phyloP scores from a whole-genome alignment of 108 stramenopile species.

The Discostella stelligeroides region DNA sequence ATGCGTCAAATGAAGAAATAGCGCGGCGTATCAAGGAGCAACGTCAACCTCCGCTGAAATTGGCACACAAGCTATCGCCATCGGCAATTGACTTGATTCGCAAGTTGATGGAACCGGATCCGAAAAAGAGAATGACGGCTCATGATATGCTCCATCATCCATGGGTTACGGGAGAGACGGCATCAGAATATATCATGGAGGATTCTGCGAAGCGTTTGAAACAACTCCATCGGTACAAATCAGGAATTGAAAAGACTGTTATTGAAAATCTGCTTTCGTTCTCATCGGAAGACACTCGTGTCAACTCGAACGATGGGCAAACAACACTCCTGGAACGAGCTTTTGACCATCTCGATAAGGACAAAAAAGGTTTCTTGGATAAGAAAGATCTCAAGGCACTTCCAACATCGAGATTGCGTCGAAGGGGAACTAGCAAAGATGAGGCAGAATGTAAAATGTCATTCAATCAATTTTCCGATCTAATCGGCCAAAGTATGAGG shows the following conservation, averaged over 20 bases:
- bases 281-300: constrained; percentile 39
- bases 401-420: constrained; percentile 19
- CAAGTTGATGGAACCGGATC: constrained; percentile 60
- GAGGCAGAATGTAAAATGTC: constrained; percentile 34
- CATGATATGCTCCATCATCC: constrained; percentile 68
- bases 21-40: constrained; percentile 46
- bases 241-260: constrained; percentile 51
- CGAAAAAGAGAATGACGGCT: constrained; percentile 59
- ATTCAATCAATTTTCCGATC: constrained; percentile 45
- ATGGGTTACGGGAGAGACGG: constrained; percentile 78
- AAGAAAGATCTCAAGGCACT: constrained; percentile 49
- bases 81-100: constrained; percentile 61
- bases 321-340: constrained; percentile 72
- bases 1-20: constrained; percentile 47
- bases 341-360: constrained; percentile 79
- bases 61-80: constrained; percentile 50
- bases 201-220: constrained; percentile 77
- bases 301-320: constrained; percentile 37
- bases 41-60: constrained; percentile 37
- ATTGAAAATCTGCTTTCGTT: constrained; percentile 50
- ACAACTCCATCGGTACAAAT: constrained; percentile 44
- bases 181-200: constrained; percentile 72
- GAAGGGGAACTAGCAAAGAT: constrained; percentile 32
- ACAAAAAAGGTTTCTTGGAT: constrained; percentile 69
- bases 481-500: constrained; percentile 43